These are phyloP conservation scores for Phytophthora tubulina DNA, from an alignment of 352 stramenopile genomes.

Conservation along the genomic window DNA sequence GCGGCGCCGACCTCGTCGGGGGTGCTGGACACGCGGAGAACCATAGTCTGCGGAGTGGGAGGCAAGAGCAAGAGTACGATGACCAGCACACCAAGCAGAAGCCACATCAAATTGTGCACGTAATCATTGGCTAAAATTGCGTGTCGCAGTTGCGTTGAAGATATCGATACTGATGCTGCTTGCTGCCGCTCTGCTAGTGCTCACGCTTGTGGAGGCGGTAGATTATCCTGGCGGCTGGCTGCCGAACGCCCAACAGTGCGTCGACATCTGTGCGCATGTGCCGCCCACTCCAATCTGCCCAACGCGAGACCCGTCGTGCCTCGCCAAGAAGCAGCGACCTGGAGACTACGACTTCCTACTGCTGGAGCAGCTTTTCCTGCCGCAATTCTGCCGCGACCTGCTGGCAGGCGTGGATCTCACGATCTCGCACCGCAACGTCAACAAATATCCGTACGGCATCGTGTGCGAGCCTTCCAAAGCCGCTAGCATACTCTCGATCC, in stretches of 20 bases:
- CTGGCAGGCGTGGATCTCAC: constrained; percentile 58
- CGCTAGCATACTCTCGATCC: constrained; percentile 51
- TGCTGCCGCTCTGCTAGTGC: constrained; percentile 1
- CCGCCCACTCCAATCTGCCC: constrained; percentile 37
- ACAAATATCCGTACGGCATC: constrained; percentile 55
- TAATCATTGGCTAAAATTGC: constrained; percentile 33
- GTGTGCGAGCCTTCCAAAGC: constrained; percentile 41
- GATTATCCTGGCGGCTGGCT: constrained; percentile 60
- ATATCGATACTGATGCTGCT: constrained; percentile 1
- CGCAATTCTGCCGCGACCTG: constrained; percentile 67
- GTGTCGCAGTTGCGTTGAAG: constrained; percentile 12
- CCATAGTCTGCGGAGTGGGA: constrained; percentile 38
- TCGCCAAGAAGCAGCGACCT: constrained; percentile 47
- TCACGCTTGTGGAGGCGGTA: constrained; percentile 20
- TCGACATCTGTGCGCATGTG: constrained; percentile 53
- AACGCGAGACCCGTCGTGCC: constrained; percentile 45
- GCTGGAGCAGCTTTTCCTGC: constrained; percentile 65
- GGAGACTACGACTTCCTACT: constrained; percentile 66
- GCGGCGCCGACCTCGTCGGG: constrained; percentile 68
- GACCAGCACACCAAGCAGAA: constrained; percentile 20
- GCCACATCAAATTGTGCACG: neutral
- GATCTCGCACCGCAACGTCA: constrained; percentile 62
- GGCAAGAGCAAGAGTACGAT: constrained; percentile 18
- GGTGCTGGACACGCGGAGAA: constrained; percentile 63
- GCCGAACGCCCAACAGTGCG: constrained; percentile 40